Percentiles rank a stretch among this genome's conserved stretches.
Conservation (phyloP, 1,139 yeast species). For the Taphrina flavorubra region DNA sequence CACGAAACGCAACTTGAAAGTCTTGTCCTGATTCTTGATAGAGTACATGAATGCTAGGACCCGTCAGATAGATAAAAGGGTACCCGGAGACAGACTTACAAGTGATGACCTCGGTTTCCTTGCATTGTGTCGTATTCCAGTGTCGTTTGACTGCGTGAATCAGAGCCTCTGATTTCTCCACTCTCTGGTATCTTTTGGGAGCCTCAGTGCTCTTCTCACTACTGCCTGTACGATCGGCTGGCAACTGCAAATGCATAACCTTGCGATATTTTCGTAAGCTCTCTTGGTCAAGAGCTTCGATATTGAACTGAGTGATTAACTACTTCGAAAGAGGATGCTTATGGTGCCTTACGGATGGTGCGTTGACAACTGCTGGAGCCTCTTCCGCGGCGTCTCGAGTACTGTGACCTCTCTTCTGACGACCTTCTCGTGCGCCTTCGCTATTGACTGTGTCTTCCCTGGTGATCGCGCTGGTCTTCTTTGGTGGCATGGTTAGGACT, state of each 20-base stretch:
- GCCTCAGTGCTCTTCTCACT: conserved; percentile 3
- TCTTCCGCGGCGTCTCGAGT: conserved; percentile 25
- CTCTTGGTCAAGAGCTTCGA: conserved; percentile 19
- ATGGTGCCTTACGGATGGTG: neutral
- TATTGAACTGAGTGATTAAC: conserved; percentile 24
- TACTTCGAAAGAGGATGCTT: neutral
- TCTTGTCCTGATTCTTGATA: conserved; percentile 34
- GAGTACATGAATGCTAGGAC: conserved; percentile 29
- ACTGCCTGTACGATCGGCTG: conserved; percentile 12
- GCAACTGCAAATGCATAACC: conserved; percentile 22
- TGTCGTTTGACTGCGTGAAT: conserved; percentile 30
- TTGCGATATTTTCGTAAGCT: conserved; percentile 32
- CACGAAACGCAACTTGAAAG: conserved; percentile 37
- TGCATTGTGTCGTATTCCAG: conserved; percentile 28
- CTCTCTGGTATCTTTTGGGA: conserved; percentile 32
- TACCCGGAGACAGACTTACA: neutral
- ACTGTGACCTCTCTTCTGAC: conserved; percentile 24
- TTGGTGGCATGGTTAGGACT: conserved; percentile 24
- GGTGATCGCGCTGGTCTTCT: conserved; percentile 18
- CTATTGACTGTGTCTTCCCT: conserved; percentile 22
- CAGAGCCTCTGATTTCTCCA: conserved; percentile 31
- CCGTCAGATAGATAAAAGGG: neutral
- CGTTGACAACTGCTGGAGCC: neutral
- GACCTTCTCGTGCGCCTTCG: conserved; percentile 20
- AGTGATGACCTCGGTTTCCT: conserved; percentile 35